Evolutionary conservation across 768 basidiomycete genomes (phyloP), one percentile per base, ranked within the genome.

Genomic region (Austroboletus eburneus): DNA sequence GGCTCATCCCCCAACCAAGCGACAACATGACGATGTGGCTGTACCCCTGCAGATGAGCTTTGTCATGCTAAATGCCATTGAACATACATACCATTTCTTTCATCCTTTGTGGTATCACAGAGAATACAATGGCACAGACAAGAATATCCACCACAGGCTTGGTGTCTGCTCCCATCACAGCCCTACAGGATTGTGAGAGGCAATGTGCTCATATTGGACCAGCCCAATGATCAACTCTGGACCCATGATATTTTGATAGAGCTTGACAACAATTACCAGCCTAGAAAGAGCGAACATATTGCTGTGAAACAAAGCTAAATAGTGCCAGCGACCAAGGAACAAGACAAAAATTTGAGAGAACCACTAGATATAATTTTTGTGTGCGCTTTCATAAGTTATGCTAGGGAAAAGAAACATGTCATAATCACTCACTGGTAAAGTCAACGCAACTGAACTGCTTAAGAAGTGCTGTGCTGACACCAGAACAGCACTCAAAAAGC

Each of bases 311-410:
- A 87, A 13, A 92, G 72, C 33, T 87, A 76, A 23, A 92, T 88
- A 12, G 87, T 83, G n/a, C 91, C 89, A 0, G 87, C 74, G 25
- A 91, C 80, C 56, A 94, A 83, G 50, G 87, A 87, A 14, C 88
- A 78, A 3, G 87, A 85, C 48, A 87, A 79, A 20, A 91, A 67
- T 59, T 92, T 90, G 25, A 92, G 78, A 10, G 83, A 76, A 5
- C 25, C 25, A 27, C 25, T 27, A 79, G 41, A 86, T 79, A 49
- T 84, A 83, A 5, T 85, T 85, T 72, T 29, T 33, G 32, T 12
- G 16, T 33, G 12, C 5, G 12, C 32, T 16, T 12, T 33, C 16
- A 14, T 33, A 9, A 33, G 32, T 14, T 12, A 13, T 5, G 5
- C 16, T n/a, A n/a, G n/a, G n/a, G n/a, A n/a, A 13, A 9, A 4